Conservation (phyloP, 2,329 filamentous ascomycete genomes). For the Claviceps quebecensis region DNA sequence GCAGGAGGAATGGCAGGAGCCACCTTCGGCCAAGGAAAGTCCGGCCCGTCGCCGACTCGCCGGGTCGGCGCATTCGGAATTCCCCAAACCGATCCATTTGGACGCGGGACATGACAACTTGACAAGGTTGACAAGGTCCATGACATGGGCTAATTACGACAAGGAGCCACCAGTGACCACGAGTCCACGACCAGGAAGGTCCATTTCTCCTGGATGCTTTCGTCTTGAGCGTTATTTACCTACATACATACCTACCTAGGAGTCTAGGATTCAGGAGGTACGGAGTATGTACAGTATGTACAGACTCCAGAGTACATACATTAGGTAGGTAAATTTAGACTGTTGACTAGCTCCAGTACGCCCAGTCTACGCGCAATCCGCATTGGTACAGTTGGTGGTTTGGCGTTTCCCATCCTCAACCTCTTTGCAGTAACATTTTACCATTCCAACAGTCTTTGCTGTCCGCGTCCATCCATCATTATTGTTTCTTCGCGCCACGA, state of each 20-base stretch:
- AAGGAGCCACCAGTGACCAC: no score
- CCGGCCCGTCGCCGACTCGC: neutral
- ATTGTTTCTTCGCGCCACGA: constrained; percentile 16
- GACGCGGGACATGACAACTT: neutral
- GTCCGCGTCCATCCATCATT: neutral
- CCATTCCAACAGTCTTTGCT: neutral
- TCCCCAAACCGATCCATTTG: neutral
- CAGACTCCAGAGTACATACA: no score
- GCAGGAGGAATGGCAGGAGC: neutral
- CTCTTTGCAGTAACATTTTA: neutral
- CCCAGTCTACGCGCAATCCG: neutral
- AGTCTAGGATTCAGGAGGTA: no score
- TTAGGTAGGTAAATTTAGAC: no score
- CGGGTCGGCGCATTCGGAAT: no score
- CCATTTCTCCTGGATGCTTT: neutral
- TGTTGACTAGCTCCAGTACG: neutral
- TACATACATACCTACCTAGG: no score
- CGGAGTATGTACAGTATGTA: no score
- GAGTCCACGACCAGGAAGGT: no score
- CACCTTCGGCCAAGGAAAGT: neutral
- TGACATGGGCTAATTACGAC: no score
- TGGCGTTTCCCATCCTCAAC: neutral
- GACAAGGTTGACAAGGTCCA: neutral
- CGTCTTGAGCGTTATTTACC: neutral
- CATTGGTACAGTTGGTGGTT: neutral